Percentiles rank a stretch among this genome's conserved stretches.
phyloP scores from a whole-genome alignment of 1,284 basidiomycete species.

The Fistulina hepatica region DNA sequence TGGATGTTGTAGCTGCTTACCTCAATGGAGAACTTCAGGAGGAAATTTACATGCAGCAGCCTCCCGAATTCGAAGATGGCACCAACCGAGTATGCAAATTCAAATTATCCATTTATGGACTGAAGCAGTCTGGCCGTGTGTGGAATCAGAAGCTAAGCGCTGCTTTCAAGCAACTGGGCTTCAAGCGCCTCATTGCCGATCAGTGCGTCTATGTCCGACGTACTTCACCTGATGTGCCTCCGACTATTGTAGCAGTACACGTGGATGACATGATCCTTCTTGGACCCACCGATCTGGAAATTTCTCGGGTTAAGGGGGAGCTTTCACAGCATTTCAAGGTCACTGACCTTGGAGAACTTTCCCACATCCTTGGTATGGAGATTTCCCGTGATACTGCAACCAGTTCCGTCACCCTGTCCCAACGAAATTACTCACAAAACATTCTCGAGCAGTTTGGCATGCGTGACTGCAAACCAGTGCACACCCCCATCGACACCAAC shows the following conservation, averaged over 20 bases:
- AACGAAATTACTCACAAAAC: conserved; percentile 4
- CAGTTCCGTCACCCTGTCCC: conserved; percentile 4
- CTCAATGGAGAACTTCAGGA: conserved; percentile 20
- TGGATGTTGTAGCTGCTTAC: conserved; percentile 27
- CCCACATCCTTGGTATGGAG: conserved; percentile 11
- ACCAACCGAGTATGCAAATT: conserved; percentile 13
- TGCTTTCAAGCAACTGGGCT: conserved; percentile 9
- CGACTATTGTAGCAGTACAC: conserved; percentile 10
- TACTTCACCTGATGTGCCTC: not conserved
- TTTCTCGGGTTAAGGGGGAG: conserved; percentile 6
- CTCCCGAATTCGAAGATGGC: conserved; percentile 20
- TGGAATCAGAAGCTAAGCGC: conserved; percentile 17
- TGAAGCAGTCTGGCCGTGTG: conserved; percentile 19
- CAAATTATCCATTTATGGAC: conserved; percentile 17
- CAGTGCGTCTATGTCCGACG: conserved; percentile 11
- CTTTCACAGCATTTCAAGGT: conserved; percentile 4
- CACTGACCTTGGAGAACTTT: conserved; percentile 7
- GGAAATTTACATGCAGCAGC: conserved; percentile 25
- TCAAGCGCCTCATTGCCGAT: conserved; percentile 7
- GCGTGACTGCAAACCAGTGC: conserved; percentile 15
- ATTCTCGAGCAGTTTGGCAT: conserved; percentile 7
- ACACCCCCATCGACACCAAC: conserved; percentile 20
- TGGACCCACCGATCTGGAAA: conserved; percentile 2
- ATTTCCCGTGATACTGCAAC: conserved; percentile 8
- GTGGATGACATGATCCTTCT: conserved; percentile 12